phyloP scores from a whole-genome alignment of 2,329 filamentous ascomycete genomes.

The Diaporthe sp. region DNA sequence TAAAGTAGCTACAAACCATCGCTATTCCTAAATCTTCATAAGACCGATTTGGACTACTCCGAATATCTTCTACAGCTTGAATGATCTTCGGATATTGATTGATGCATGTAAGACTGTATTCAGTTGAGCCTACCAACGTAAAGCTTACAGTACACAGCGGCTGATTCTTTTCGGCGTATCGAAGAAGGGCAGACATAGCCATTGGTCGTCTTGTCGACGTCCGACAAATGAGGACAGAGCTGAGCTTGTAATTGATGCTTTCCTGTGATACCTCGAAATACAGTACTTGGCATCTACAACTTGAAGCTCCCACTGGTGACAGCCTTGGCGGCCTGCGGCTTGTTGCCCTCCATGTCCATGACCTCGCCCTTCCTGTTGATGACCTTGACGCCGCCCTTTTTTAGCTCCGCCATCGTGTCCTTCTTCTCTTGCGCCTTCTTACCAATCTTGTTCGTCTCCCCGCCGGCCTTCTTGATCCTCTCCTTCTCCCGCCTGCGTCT shows the following conservation, averaged over 20 bases:
- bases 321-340: slow-evolving; percentile 69
- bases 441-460: slow-evolving; percentile 61
- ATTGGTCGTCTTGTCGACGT: not conserved
- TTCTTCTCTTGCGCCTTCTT: slow-evolving; percentile 72
- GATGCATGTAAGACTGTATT: not conserved
- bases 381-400: slow-evolving; percentile 86
- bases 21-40: too few species aligned
- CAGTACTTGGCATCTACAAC: slow-evolving; percentile 59
- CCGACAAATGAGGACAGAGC: not conserved
- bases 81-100: too few species aligned
- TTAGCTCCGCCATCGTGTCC: slow-evolving; percentile 62
- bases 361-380: slow-evolving; percentile 92
- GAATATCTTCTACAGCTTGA: too few species aligned
- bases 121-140: not conserved
- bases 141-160: not conserved
- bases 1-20: too few species aligned
- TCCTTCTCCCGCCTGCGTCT: slow-evolving; percentile 87
- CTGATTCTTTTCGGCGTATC: not conserved
- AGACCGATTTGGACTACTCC: not conserved
- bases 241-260: slow-evolving; percentile 17
- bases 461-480: slow-evolving; percentile 79
- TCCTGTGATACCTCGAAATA: not conserved
- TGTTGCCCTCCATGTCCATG: slow-evolving; percentile 86
- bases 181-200: not conserved
- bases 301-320: slow-evolving; percentile 72